Base-by-base conservation (phyloP, 176 grass and related monocot genomes). In the Oryza australiensis region DNA sequence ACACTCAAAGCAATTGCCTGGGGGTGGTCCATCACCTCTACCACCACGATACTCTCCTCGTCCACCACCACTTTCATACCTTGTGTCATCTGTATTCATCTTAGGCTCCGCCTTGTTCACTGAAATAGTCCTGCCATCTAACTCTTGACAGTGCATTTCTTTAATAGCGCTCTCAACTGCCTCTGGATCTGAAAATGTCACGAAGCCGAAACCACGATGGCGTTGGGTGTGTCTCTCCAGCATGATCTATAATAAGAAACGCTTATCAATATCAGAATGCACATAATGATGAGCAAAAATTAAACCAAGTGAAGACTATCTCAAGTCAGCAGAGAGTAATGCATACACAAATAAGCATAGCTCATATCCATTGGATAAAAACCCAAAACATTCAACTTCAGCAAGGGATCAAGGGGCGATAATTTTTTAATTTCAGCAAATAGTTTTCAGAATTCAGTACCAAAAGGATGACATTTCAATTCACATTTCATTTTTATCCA, bases 201-300 rank as follows among this genome's bases (percentile, higher is more conserved):
- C 91, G 26, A 97, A 97, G 73, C 94, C 94, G 77, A 97, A 97
- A 13, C 94, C 94, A 60, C 91, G 91, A 85, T 89, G 91, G 13
- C 88, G 84, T 26, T 86, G 85, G 30, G 91, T 93, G 85, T 91
- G 77, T 72, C 91, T 93, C 74, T 97, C 94, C 65, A 89, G 45
- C 89, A 93, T 89, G 76, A 97, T 84, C 91, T 97, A 67, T 79
- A 97, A 68, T 74, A 46, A 82, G 12, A 63, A 42, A 66, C 4
- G 33, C 38, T 74, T 18, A 14, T 88, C 20, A 77, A 65, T 49
- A 81, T 68, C 62, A 16, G 40, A 69, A 59, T 41, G 27, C 67
- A 75, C 2, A 64, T 75, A 88, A 27, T 60, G 22, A 62, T 26
- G 14, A 48, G 65, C 5, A 67, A 18, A 26, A 68, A 77, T 12